Evolutionary conservation across 1,284 basidiomycete genomes (phyloP), one percentile per base, ranked within the genome.

Genomic region (Leccinum pachyderme): DNA sequence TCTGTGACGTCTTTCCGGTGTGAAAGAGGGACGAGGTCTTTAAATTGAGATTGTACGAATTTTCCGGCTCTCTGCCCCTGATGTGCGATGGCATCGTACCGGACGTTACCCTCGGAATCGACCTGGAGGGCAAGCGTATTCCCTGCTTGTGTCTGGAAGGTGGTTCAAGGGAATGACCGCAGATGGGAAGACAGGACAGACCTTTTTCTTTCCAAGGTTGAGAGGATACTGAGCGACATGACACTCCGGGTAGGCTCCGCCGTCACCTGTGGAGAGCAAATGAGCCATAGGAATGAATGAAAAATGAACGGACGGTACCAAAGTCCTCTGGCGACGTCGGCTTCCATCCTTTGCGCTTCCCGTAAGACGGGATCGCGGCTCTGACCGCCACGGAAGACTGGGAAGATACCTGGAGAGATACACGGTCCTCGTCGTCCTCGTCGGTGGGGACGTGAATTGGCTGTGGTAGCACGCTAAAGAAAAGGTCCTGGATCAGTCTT

Each of bases 151-250:
- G 90, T 86, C 91, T 95, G 47, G n/a, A 32, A 28, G 37, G 58
- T 45, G 31, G 47, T 39, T 54, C 18, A 59, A 22, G n/a, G 24
- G 35, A 18, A 33, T 28, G 48, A 35, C 25, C 13, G 41, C 32
- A 13, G 28, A 37, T 15, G 24, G 32, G 41, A 52, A 15, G 31
- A 18, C 9, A 5, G 2, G 29, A 46, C 48, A 28, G 25, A 71
- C 93, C 84, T 94, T 94, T 81, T 96, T 97, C 72, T 86, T 84
- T 51, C 96, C 96, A 84, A 99, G 89, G 60, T 95, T 93, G 61
- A 98, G 73, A 7, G 96, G 96, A 75, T 98, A 99, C 71, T 99
- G 96, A 11, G 96, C 96, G 54, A 97, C 78, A 79, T 96, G 95
- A 72, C 95, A 98, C 77, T 99, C 96, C 1, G 97, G 96, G 74